Evolutionary conservation across 768 basidiomycete species (phyloP), one percentile per base, ranked within the genome.

Genomic region (Russula emetica): DNA sequence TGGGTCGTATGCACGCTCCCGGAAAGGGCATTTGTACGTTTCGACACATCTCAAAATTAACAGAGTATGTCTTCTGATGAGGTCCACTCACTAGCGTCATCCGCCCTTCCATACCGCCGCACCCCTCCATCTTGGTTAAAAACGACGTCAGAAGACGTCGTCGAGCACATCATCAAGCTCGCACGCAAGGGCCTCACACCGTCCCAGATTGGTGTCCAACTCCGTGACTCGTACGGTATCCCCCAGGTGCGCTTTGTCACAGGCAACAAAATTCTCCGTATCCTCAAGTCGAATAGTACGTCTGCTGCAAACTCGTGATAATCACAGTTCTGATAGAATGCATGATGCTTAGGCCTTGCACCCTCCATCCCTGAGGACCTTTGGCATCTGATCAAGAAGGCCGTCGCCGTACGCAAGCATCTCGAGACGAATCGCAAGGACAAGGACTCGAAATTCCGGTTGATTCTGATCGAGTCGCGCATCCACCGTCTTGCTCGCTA

Each of bases 1-100:
- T 93, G 91, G 91, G 89, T 91, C 93, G 94, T 76, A 94, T 97
- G 93, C 96, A 98, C 86, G 94, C 94, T 86, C 94, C 94, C 79
- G 94, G 94, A 80, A 98, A 98, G 93, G 96, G 95, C 85, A 97
- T 98, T 83, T 92, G 90, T 93, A 78, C 72, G 89, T 62, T 47
- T 53, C 28, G n/a, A 32, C n/a, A 4, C 45, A 16, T 6, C 38
- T 50, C 11, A 55, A 44, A 38, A n/a, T 61, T 47, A n/a, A 22
- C 20, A 0, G 38, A 55, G 40, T 56, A 52, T 63, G 16, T 36
- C 51, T 42, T 54, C 32, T 67, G 36, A 14, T 40, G 55, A 68
- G 51, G 30, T 26, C 51, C 14, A 30, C 26, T 36, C 54, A 58
- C 14, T 69, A 80, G 86, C 89, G 80, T 94, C 94, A 79, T 97